Evolutionary conservation across 352 stramenopile species (phyloP).

Genomic region (Globisporangium recalcitrans): DNA sequence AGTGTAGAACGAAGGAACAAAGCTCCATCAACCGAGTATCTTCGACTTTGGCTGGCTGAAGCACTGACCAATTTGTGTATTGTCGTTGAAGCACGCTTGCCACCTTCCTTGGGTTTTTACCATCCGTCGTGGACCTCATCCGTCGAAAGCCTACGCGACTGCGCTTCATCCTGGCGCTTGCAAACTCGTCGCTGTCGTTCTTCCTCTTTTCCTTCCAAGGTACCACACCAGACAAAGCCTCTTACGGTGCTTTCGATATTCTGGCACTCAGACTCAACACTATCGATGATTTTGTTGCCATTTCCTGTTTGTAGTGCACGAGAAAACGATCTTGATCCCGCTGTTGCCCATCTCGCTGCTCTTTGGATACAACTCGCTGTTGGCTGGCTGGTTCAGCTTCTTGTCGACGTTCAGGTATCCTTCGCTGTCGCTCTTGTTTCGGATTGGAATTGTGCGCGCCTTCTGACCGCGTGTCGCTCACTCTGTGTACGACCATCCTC

Average conservation of each 20-base stretch:
- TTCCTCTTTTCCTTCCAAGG: slow-evolving; percentile 97
- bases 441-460: background rate
- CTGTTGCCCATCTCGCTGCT: slow-evolving; percentile 90
- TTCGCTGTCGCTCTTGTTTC: background rate
- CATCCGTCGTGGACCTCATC: slow-evolving; percentile 70
- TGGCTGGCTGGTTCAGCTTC: slow-evolving; percentile 73
- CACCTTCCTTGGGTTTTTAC: slow-evolving; percentile 86
- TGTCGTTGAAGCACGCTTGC: slow-evolving; percentile 42
- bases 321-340: slow-evolving; percentile 95
- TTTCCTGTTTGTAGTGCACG: slow-evolving; percentile 76
- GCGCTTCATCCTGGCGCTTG: slow-evolving; percentile 78
- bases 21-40: background rate
- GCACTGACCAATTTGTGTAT: background rate
- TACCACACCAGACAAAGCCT: no score
- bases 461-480: background rate
- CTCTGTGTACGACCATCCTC: background rate
- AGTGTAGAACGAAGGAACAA: background rate
- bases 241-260: background rate
- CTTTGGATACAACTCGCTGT: slow-evolving; percentile 44
- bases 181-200: slow-evolving; percentile 88
- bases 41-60: background rate
- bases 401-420: slow-evolving; percentile 80
- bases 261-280: background rate
- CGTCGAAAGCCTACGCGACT: slow-evolving; percentile 59
- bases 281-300: no score